Base-by-base conservation (phyloP, 23 red algal species). In the Cyanidiococcus yangmingshanensis region DNA sequence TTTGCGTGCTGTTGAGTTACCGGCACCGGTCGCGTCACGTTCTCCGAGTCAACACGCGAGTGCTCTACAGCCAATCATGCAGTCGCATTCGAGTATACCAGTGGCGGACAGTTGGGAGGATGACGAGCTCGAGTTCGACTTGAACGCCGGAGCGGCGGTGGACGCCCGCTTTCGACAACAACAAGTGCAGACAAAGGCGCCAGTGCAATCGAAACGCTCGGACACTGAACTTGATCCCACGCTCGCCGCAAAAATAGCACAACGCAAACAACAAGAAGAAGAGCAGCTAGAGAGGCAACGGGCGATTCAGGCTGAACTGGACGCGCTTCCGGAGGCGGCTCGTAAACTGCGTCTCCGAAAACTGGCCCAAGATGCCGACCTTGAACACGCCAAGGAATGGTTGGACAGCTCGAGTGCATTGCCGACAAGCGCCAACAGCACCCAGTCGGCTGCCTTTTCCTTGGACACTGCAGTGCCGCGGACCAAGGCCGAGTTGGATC, bases 271-370 rank as follows among this genome's bases (percentile, higher is more conserved):
- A 2, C 7, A 35, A 12, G 63, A 71, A 35, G 16, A 35, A 35
- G 63, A 71, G 63, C 63, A 71, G 63, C 27, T 32, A 71, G 63
- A 71, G 63, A 25, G 63, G n/a, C n/a, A 71, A 29, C 63, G 63
- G 12, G 27, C 27, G 7, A 12, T 71, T 12, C 63, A 71, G 63
- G n/a, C 21, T 7, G n/a, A 71, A 29, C 63, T 71, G 7, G 63
- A 71, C n/a, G 21, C 63, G 63, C 12, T 71, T 12, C 21, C n/a
- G 16, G 63, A 32, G 7, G 27, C 63, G 16, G 63, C 21, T 25
- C 63, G 63, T 29, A 71, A 71, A 29, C n/a, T 71, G 12, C 63
- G 63, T 17, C 32, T 71, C 16, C 63, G 32, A 71, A 25, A 71
- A 29, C 27, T 71, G 27, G 27, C 21, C 7, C 16, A 71, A 71